These are phyloP conservation scores for Myxozyma mucilagina DNA, from an alignment of 805 yeast genomes.

Conservation along the genomic window DNA sequence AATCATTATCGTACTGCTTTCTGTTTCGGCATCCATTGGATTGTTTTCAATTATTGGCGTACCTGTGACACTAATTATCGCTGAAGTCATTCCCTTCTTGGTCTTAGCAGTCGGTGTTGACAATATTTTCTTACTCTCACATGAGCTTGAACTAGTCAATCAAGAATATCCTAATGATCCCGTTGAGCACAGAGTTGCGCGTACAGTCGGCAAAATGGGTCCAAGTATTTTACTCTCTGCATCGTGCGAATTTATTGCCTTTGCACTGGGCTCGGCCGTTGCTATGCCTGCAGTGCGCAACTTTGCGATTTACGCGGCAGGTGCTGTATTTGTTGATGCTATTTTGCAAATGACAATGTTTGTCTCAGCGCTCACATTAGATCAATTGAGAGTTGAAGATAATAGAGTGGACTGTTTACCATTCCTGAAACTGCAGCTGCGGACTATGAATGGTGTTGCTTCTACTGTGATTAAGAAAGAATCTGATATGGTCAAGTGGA, in stretches of 20 bases:
- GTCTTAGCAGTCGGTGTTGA: conserved; percentile 96
- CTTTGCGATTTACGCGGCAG: conserved; percentile 88
- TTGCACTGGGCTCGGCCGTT: conserved; percentile 74
- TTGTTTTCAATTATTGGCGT: conserved; percentile 72
- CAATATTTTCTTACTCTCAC: conserved; percentile 82
- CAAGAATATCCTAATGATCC: conserved; percentile 49
- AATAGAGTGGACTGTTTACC: conserved; percentile 64
- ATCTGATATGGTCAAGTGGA: conserved; percentile 42
- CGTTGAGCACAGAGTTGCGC: conserved; percentile 59
- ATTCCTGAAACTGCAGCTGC: conserved; percentile 45
- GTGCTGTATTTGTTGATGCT: conserved; percentile 77
- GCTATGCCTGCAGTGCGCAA: conserved; percentile 95
- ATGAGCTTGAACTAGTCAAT: conserved; percentile 65
- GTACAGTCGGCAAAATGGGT: conserved; percentile 71
- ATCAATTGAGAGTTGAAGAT: conserved; percentile 60
- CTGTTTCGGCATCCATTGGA: conserved; percentile 83
- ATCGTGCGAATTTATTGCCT: conserved; percentile 74
- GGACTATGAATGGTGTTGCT: conserved; percentile 24
- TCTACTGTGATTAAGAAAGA: conserved; percentile 24
- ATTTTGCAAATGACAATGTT: conserved; percentile 79
- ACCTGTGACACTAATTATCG: conserved; percentile 86
- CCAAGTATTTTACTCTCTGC: conserved; percentile 85
- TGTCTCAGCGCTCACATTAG: conserved; percentile 67
- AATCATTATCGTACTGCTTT: conserved; percentile 72
- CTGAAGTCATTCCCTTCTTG: conserved; percentile 93